These are phyloP conservation scores for Leccinum olivaceopallidum DNA, from an alignment of 768 basidiomycete genomes.

Conservation along the genomic window DNA sequence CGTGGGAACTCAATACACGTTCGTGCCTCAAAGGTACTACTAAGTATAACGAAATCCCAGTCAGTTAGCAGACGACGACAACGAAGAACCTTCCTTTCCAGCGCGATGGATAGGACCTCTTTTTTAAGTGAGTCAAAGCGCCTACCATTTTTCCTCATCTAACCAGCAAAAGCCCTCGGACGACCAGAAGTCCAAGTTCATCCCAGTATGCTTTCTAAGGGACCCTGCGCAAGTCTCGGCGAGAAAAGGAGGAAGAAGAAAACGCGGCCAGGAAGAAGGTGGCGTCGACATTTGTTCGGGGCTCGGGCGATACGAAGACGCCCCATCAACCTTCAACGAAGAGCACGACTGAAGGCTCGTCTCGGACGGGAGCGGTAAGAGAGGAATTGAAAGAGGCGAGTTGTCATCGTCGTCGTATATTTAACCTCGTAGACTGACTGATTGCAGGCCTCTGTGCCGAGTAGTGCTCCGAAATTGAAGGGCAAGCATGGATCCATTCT, in stretches of 20 bases:
- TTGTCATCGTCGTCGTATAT: slow-evolving; percentile 10
- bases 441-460: slow-evolving; percentile 55
- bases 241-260: slow-evolving; percentile 89
- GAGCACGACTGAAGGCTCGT: slow-evolving; percentile 29
- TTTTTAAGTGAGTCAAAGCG: too few relatives aligned
- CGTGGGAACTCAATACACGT: too few relatives aligned
- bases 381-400: slow-evolving; percentile 36
- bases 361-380: slow-evolving; percentile 33
- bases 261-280: slow-evolving; percentile 61
- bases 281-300: slow-evolving; percentile 55
- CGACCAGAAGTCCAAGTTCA: slow-evolving; percentile 61
- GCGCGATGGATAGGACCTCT: too few relatives aligned
- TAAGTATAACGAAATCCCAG: too few relatives aligned
- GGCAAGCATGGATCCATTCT: slow-evolving; percentile 89
- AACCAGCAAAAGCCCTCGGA: slow-evolving; percentile 83
- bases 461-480: slow-evolving; percentile 66
- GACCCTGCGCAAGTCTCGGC: slow-evolving; percentile 83
- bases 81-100: too few relatives aligned
- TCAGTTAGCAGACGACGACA: too few relatives aligned
- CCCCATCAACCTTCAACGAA: slow-evolving; percentile 46
- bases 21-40: too few relatives aligned
- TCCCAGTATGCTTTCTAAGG: slow-evolving; percentile 79
- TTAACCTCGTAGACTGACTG: slow-evolving; percentile 8
- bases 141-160: slow-evolving; percentile 29
- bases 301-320: slow-evolving; percentile 41